Base-by-base conservation (phyloP, 2,329 filamentous ascomycete genomes). In the Cladobotryum protrusum region DNA sequence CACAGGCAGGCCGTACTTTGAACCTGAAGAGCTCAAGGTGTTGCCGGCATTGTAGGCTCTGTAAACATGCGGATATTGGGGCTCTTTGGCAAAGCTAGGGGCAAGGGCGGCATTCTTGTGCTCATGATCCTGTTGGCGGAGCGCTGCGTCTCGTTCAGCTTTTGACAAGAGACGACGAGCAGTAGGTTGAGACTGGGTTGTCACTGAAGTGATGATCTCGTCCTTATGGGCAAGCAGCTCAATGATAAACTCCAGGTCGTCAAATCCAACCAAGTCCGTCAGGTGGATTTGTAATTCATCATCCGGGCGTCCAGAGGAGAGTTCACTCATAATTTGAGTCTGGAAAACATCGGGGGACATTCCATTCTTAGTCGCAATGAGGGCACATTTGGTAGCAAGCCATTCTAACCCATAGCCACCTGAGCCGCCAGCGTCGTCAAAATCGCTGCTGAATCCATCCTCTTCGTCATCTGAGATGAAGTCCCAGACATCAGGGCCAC, bases 41-140 rank as follows among this genome's bases (percentile, higher is more conserved):
- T 97, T 97, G 1, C 93, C 89, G 3, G 91, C 87, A 53, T 83
- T 82, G 62, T 95, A 86, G 2, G 81, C 69, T 59, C 86, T 89
- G 71, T 96, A 99, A 1, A 99, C 89, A 64, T 99, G 93, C 1
- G 95, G 95, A 64, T 99, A 99, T 42, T 87, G 77, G 4, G 85
- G 79, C 47, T 85, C 87, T 52, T 83, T 83, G 47, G 85, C 76
- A 53, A 88, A 78, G n/a, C 82, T 83, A 1, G 87, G 79, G 2
- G 83, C 81, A 19, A 99, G 71, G 2, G 78, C 61, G 9, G 86
- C 79, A 61, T 80, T 82, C 67, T 99, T 99, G 67, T 99, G 93
- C 61, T 89, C 81, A 51, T 79, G 78, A 60, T 99, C 91, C 59
- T 84, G 82, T 41, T 80, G 80, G 7, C 84, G 82, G 24, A 99